phyloP scores from a whole-genome alignment of 495 filamentous ascomycete species.

The Apodospora peruviana region DNA sequence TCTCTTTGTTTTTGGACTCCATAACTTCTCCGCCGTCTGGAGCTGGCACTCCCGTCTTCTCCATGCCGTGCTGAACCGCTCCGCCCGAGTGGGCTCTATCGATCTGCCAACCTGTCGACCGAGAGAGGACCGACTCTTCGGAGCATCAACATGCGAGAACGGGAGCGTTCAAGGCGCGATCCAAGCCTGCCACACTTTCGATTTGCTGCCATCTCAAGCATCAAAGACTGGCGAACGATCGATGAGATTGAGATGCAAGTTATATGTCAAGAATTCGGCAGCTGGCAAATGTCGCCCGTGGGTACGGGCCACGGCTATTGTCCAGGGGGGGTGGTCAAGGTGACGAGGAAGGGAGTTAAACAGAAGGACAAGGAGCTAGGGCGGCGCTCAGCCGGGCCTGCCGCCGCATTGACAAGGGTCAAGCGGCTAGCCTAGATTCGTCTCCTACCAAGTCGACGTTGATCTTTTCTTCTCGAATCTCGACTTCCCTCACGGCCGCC shows the following conservation, averaged over 20 bases:
- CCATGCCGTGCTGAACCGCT: slow-evolving; percentile 13
- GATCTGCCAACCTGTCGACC: background rate
- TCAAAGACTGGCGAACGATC: background rate
- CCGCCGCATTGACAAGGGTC: slow-evolving; percentile 19
- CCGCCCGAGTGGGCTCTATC: slow-evolving; percentile 5
- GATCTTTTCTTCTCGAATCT: background rate
- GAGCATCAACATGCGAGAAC: background rate
- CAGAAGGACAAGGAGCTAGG: background rate
- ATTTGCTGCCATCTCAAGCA: background rate
- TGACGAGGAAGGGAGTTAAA: background rate
- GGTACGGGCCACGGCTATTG: background rate
- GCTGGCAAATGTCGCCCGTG: background rate
- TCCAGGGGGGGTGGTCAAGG: background rate
- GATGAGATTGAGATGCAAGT: background rate
- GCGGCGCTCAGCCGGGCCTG: background rate
- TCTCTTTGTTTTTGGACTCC: slow-evolving; percentile 8
- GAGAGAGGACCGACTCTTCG: background rate
- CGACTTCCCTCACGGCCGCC: slow-evolving; percentile 12
- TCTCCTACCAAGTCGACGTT: background rate
- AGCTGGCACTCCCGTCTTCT: background rate
- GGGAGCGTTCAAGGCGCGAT: background rate
- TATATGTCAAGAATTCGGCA: background rate
- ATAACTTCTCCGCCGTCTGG: slow-evolving; percentile 2
- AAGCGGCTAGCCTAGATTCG: slow-evolving; percentile 1
- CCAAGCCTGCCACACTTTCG: background rate